Evolutionary conservation across 2,329 filamentous ascomycete genomes (phyloP), one percentile per base, ranked within the genome.

Genomic region (Paraphoma chrysanthemicola): DNA sequence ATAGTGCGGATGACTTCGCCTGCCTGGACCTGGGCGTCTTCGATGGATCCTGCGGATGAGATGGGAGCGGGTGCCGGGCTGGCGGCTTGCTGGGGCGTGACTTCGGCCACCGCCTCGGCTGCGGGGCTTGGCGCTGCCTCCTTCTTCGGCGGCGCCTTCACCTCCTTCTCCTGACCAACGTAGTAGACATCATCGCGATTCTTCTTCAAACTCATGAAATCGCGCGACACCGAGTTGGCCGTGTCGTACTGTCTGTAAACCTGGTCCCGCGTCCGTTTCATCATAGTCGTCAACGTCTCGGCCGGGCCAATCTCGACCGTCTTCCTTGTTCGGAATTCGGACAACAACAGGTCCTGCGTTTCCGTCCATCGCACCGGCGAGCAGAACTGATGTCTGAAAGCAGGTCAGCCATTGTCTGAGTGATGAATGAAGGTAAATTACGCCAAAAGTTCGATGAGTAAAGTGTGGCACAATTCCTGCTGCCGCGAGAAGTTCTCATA

Each of bases 261-360:
- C 1, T 18, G 31, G 9, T 39, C 46, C 23, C 33, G 63, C 6
- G 76, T 78, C 48, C 68, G 69, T 63, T 73, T 75, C 28, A 73
- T 71, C 76, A 80, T 79, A n/a, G 64, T 72, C 11, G 68, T 66
- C 28, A 80, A 60, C 6, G 68, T 77, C 30, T 71, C 64, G 9
- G 71, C 66, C 0, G 78, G 78, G 4, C 78, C 78, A 46, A 80
- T 69, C 62, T 80, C 78, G 42, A 80, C 66, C 33, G 77, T 66
- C 16, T 74, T 65, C 43, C 74, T 63, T 23, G 70, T 70, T 16
- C 66, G 57, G 29, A 60, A 53, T 3, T 68, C 60, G 18, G 45
- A 56, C 28, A 74, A 64, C 10, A 80, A 51, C 16, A 69, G 52
- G 53, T 78, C 67, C 58, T 80, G 78, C 2, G 78, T 79, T 30